Evolutionary conservation across 306 rosid species (phyloP).

Genomic region (Citrullus colocynthis): DNA sequence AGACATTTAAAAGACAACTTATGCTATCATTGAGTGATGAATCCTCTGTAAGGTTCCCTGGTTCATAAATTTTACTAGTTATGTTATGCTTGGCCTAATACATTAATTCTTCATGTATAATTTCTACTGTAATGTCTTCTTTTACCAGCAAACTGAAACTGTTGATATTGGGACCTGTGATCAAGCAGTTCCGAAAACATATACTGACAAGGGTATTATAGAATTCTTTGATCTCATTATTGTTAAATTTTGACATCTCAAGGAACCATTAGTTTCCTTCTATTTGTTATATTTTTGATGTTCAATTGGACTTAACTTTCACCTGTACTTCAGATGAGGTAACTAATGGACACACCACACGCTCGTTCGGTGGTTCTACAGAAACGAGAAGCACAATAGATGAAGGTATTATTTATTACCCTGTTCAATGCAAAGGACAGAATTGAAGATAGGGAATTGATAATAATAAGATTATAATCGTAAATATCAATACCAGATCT

Average conservation of each 20-base stretch:
- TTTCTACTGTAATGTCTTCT: not conserved
- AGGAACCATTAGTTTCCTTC: not conserved
- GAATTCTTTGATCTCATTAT: slow-evolving; percentile 9
- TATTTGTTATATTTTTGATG: not conserved
- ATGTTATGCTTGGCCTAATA: slow-evolving; percentile 3
- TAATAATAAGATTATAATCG: not conserved
- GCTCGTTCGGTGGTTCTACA: slow-evolving; percentile 35
- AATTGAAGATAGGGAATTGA: not conserved
- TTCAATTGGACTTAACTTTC: slow-evolving; percentile 12
- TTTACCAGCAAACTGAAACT: slow-evolving; percentile 54
- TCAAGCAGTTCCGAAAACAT: slow-evolving; percentile 76
- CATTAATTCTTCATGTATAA: slow-evolving; percentile 4
- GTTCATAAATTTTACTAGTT: not conserved
- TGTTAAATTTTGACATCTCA: slow-evolving; percentile 1
- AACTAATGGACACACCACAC: slow-evolving; percentile 29
- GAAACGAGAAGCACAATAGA: slow-evolving; percentile 28
- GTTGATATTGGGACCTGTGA: slow-evolving; percentile 95
- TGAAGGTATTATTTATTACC: slow-evolving; percentile 52
- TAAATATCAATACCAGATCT: not conserved
- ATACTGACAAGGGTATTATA: slow-evolving; percentile 63
- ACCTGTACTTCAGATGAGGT: slow-evolving; percentile 48
- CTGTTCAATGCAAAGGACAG: not conserved
- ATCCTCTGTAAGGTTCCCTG: slow-evolving; percentile 49
- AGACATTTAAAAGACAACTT: slow-evolving; percentile 76
- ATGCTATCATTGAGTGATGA: slow-evolving; percentile 86